A percentile compares a stretch with the other conserved stretches of the same genome.
Conservation (phyloP, 2,329 filamentous ascomycete genomes). For the Fusarium nelsonii region DNA sequence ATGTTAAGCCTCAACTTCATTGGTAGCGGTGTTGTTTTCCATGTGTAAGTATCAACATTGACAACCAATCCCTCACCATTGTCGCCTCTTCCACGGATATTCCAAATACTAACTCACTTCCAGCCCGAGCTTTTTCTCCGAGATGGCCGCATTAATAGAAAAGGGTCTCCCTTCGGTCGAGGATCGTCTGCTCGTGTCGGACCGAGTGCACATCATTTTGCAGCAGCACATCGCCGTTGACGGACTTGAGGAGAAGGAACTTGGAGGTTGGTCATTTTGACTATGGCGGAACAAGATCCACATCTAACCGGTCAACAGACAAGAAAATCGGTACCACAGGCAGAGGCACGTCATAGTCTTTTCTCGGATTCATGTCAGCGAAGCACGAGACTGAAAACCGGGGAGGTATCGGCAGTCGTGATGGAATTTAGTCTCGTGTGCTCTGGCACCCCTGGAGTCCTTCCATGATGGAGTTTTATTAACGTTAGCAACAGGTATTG, state of each 20-base stretch:
- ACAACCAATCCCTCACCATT: too few relatives aligned
- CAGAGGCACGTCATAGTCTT: conserved; percentile 1
- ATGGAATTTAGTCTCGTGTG: conserved; percentile 3
- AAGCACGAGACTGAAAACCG: neutral
- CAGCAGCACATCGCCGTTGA: conserved; percentile 31
- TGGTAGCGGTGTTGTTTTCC: conserved; percentile 16
- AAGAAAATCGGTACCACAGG: conserved; percentile 25
- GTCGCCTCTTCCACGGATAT: too few relatives aligned
- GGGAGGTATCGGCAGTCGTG: neutral
- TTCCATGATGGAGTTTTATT: neutral
- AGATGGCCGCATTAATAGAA: conserved; percentile 11
- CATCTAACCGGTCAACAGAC: conserved; percentile 16
- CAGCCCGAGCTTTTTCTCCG: conserved; percentile 28
- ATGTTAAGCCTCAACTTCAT: conserved; percentile 16
- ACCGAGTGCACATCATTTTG: conserved; percentile 24
- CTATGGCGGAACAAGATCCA: neutral
- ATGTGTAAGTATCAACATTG: conserved; percentile 7
- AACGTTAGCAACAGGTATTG: conserved; percentile 15
- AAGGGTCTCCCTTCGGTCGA: conserved; percentile 19
- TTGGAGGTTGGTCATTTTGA: conserved; percentile 18
- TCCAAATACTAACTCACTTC: neutral
- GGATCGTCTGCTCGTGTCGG: conserved; percentile 28
- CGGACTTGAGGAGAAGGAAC: conserved; percentile 31
- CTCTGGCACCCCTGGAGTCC: neutral
- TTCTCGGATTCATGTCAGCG: neutral